These are phyloP conservation scores for Penicilliopsis zonata DNA, from an alignment of 495 filamentous ascomycete species.

Conservation along the genomic window DNA sequence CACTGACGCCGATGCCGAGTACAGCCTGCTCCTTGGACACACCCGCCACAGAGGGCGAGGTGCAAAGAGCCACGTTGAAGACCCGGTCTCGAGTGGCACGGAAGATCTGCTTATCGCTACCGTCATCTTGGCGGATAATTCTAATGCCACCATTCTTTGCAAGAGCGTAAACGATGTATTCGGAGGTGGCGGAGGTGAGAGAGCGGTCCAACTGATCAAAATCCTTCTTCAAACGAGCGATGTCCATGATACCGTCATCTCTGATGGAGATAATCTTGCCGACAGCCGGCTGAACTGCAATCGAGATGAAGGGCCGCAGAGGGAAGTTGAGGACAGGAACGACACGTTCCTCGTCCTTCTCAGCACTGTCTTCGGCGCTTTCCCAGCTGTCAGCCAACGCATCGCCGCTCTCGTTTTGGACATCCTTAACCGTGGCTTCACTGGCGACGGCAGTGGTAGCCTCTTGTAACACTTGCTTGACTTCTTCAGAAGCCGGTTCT, in stretches of 20 bases:
- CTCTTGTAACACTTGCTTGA: slow-evolving; percentile 26
- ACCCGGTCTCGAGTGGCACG: slow-evolving; percentile 77
- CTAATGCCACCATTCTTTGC: slow-evolving; percentile 83
- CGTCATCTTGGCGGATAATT: slow-evolving; percentile 88
- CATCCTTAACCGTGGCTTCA: slow-evolving; percentile 47
- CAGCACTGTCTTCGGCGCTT: slow-evolving; percentile 63
- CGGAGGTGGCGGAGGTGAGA: slow-evolving; percentile 76
- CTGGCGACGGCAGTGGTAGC: slow-evolving; percentile 38
- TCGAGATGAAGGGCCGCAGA: slow-evolving; percentile 86
- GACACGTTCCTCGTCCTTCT: slow-evolving; percentile 51
- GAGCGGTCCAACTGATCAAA: slow-evolving; percentile 96
- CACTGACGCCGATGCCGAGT: slow-evolving; percentile 85
- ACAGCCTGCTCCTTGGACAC: slow-evolving; percentile 56
- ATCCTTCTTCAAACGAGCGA: slow-evolving; percentile 88
- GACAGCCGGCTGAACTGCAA: slow-evolving; percentile 34
- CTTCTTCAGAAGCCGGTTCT: slow-evolving; percentile 39
- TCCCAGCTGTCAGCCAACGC: slow-evolving; percentile 58
- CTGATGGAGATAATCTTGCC: slow-evolving; percentile 41
- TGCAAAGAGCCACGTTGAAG: slow-evolving; percentile 81
- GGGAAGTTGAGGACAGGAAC: slow-evolving; percentile 89
- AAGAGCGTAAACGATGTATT: slow-evolving; percentile 87
- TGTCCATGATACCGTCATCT: slow-evolving; percentile 67
- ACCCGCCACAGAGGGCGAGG: slow-evolving; percentile 34
- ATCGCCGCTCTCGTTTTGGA: slow-evolving; percentile 45
- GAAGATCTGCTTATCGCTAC: slow-evolving; percentile 79